Conservation (phyloP, 2,329 filamentous ascomycete genomes). For the Zasmidium citrigriseum region DNA sequence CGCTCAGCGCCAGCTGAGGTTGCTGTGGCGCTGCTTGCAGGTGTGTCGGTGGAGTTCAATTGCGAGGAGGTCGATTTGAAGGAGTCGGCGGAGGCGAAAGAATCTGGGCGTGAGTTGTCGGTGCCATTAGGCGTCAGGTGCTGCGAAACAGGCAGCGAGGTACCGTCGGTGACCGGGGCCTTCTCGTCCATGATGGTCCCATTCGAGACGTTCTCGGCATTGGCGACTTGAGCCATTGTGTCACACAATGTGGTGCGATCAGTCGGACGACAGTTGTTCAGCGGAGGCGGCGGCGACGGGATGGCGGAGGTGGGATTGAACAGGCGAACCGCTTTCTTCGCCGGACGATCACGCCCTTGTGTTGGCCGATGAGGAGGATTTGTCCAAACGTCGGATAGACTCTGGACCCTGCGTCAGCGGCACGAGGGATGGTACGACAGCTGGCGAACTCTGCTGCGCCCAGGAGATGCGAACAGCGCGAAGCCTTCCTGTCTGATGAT, state of each 20-base stretch:
- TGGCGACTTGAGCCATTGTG: neutral
- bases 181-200: slow-evolving; percentile 1
- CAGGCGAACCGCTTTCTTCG: neutral
- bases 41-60: slow-evolving; percentile 21
- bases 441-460: neutral
- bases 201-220: neutral
- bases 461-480: neutral
- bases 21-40: slow-evolving; percentile 25
- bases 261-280: neutral
- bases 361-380: neutral
- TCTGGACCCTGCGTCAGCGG: neutral
- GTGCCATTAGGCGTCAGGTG: slow-evolving; percentile 5
- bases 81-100: slow-evolving; percentile 28
- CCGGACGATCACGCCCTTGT: neutral
- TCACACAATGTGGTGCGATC: neutral
- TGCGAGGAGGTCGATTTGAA: slow-evolving; percentile 30
- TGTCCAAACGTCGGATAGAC: neutral
- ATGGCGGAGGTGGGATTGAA: neutral
- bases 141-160: neutral
- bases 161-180: neutral
- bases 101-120: slow-evolving; percentile 25
- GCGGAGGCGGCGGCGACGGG: neutral
- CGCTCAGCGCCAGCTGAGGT: slow-evolving; percentile 22
- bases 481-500: neutral
- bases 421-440: neutral